phyloP scores from a whole-genome alignment of 805 yeast species.

The Teunomyces kruisii region DNA sequence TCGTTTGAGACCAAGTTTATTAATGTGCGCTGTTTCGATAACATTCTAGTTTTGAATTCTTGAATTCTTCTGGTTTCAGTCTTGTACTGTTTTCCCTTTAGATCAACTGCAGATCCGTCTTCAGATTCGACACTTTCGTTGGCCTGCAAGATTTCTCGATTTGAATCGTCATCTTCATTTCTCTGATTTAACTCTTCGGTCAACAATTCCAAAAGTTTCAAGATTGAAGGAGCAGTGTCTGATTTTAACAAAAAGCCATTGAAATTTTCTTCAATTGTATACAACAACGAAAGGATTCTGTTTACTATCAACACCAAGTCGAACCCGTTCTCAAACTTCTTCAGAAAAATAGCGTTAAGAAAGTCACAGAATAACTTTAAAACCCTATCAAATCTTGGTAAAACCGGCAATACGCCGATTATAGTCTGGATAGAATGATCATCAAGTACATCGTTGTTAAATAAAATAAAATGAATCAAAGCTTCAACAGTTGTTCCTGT shows the following conservation, averaged over 20 bases:
- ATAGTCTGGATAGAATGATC: conserved; percentile 13
- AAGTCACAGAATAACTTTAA: conserved; percentile 20
- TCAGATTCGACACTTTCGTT: conserved; percentile 4
- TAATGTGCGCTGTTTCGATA: conserved; percentile 46
- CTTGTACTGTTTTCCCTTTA: neutral
- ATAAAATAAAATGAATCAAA: conserved; percentile 69
- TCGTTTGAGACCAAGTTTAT: conserved; percentile 26
- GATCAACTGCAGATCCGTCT: neutral
- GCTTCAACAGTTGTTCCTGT: conserved; percentile 48
- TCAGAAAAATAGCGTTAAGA: conserved; percentile 21
- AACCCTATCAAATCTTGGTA: conserved; percentile 32
- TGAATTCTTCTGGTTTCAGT: conserved; percentile 33
- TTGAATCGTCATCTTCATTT: neutral
- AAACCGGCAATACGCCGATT: conserved; percentile 33
- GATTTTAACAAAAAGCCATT: conserved; percentile 70
- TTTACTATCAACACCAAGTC: conserved; percentile 37
- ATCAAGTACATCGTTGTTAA: conserved; percentile 17
- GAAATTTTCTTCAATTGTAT: conserved; percentile 57
- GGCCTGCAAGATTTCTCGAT: neutral
- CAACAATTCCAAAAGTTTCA: conserved; percentile 49
- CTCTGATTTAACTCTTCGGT: conserved; percentile 32
- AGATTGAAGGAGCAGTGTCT: conserved; percentile 56
- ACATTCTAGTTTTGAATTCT: conserved; percentile 51
- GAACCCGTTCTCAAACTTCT: conserved; percentile 22
- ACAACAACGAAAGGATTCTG: conserved; percentile 53